Evolutionary conservation across 2,329 filamentous ascomycete genomes (phyloP).

Genomic region (Venturia oleaginea): DNA sequence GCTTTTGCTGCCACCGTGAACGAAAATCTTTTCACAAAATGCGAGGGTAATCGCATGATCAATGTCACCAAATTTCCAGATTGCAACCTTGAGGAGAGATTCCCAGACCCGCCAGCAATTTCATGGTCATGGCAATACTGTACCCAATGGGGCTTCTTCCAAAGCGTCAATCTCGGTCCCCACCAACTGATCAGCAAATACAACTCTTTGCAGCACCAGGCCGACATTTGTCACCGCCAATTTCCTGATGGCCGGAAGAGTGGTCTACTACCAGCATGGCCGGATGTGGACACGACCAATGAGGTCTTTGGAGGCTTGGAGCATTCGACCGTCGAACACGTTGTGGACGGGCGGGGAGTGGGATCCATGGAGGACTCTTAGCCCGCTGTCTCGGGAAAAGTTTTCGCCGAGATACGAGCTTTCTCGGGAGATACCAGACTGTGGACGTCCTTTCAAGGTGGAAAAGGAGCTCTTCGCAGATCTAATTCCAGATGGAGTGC

Average conservation of each 20-base stretch:
- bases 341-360: constrained; percentile 43
- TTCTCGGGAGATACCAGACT: constrained; percentile 35
- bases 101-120: constrained; percentile 30
- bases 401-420: constrained; percentile 33
- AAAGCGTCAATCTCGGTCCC: constrained; percentile 39
- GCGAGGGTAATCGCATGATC: constrained; percentile 21
- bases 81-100: constrained; percentile 31
- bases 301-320: constrained; percentile 42
- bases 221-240: constrained; percentile 38
- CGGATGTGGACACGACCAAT: constrained; percentile 33
- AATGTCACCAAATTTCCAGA: constrained; percentile 16
- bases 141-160: constrained; percentile 44
- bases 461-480: constrained; percentile 10
- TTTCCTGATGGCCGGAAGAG: constrained; percentile 35
- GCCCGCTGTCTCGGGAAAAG: constrained; percentile 32
- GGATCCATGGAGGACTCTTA: constrained; percentile 44
- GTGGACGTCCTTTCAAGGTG: constrained; percentile 28
- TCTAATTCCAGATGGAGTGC: constrained; percentile 35
- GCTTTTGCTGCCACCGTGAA: constrained; percentile 31
- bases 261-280: constrained; percentile 34
- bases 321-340: constrained; percentile 41
- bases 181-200: constrained; percentile 40
- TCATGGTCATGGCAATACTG: constrained; percentile 46
- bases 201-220: constrained; percentile 36
- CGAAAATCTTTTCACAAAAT: constrained; percentile 31